Evolutionary conservation across 2,329 filamentous ascomycete species (phyloP).

Genomic region (Ceratocystis eucalypticola): DNA sequence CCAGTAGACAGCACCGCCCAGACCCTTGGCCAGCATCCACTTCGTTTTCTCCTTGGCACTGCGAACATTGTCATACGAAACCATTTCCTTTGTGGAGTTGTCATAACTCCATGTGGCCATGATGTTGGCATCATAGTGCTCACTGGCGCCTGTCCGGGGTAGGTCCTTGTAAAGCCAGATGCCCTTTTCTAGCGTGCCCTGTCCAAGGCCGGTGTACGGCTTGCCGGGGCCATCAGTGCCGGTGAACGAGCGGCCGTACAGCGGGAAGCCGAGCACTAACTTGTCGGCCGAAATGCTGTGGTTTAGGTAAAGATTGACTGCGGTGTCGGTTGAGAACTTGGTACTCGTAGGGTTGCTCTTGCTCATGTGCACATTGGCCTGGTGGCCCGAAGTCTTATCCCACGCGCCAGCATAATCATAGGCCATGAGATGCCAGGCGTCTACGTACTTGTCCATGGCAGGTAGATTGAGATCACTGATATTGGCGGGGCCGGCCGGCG

Average conservation of each 20-base stretch:
- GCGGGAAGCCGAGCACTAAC: constrained; percentile 63
- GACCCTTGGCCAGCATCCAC: constrained; percentile 45
- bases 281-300: constrained; percentile 47
- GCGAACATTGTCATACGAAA: constrained; percentile 54
- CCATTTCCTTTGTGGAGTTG: constrained; percentile 40
- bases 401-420: constrained; percentile 60
- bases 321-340: constrained; percentile 54
- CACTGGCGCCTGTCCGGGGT: constrained; percentile 45
- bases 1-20: constrained; percentile 78
- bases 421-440: constrained; percentile 51
- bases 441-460: constrained; percentile 43
- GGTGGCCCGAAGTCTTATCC: constrained; percentile 49
- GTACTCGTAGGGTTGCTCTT: constrained; percentile 40
- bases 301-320: constrained; percentile 45
- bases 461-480: constrained; percentile 38
- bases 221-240: constrained; percentile 49
- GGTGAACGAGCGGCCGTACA: constrained; percentile 61
- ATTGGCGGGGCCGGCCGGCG: constrained; percentile 35
- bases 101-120: constrained; percentile 63
- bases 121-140: constrained; percentile 42
- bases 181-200: constrained; percentile 53
- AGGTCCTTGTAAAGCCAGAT: constrained; percentile 73
- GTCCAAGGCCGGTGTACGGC: constrained; percentile 48
- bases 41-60: constrained; percentile 47
- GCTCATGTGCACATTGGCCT: constrained; percentile 45